Conservation (phyloP, 352 stramenopile genomes). For the Globisporangium abappressorium region DNA sequence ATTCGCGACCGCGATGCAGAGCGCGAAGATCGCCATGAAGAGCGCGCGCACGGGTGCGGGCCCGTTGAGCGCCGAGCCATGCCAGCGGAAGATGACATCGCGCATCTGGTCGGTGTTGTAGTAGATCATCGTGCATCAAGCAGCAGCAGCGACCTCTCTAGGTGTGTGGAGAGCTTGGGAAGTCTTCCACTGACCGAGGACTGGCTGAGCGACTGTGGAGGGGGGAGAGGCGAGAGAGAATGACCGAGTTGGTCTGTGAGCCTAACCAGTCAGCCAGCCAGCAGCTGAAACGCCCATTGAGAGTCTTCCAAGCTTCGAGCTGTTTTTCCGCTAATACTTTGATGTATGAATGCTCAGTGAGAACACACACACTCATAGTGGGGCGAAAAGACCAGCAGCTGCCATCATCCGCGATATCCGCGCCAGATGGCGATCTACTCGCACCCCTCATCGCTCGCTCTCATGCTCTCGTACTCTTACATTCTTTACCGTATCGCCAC, state of each 20-base stretch:
- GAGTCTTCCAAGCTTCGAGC: neutral
- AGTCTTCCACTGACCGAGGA: neutral
- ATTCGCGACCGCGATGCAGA: constrained; percentile 48
- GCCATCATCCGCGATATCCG: neutral
- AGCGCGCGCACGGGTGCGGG: constrained; percentile 58
- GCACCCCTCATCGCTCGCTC: neutral
- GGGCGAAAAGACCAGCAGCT: constrained; percentile 1
- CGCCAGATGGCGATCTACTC: neutral
- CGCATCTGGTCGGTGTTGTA: constrained; percentile 66
- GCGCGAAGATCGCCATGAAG: constrained; percentile 63
- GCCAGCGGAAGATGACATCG: constrained; percentile 59
- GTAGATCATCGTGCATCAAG: constrained; percentile 61
- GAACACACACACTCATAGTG: no score
- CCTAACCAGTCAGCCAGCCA: neutral
- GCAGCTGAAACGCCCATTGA: neutral
- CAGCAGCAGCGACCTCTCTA: neutral
- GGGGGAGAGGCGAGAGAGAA: neutral
- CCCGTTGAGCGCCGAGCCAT: constrained; percentile 75
- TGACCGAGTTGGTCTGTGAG: neutral
- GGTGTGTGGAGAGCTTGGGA: neutral
- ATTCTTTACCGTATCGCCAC: neutral
- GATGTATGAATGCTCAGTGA: neutral
- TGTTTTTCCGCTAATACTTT: neutral
- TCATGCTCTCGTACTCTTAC: neutral
- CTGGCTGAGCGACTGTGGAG: neutral